Evolutionary conservation across 352 stramenopile genomes (phyloP), one percentile per base, ranked within the genome.

Genomic region (Thraustotheca clavata): DNA sequence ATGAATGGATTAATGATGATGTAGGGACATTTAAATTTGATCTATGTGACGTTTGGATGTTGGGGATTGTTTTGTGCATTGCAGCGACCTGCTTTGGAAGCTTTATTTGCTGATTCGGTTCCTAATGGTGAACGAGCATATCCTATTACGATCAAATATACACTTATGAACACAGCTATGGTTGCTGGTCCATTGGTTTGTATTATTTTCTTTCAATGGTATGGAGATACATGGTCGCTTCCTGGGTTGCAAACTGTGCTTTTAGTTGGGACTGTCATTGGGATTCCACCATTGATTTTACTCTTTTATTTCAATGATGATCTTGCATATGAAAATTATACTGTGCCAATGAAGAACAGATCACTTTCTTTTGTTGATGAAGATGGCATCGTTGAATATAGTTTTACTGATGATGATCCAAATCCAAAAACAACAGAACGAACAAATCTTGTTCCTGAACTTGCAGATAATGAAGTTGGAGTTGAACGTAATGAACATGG

Each of bases 41-140:
- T 93, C 27, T 88, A 87, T 60, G 34, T 76, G 4, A 69, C 79
- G 8, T 89, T 94, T 62, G 75, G 60, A 5, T 49, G 94, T 2
- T 96, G 86, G 83, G 88, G 88, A 18, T 57, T 76, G n/a, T 94
- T 91, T 67, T 70, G 74, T 22, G 83, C 86, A 4, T 75, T 94
- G 41, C 77, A 88, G 34, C 82, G 81, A 61, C 85, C 87, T 2
- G 74, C 82, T 0, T 72, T 87, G 55, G 82, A 94, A 41, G 87
- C 88, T 1, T 65, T 96, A 0, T 94, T 96, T 49, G 83, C 85
- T 7, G 87, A 96, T 63, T 94, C 85, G 0, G 75, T 95, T 31
- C 77, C 79, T 7, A 43, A 76, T 1, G 80, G 83, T 0, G 71
- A 87, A 60, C 70, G 87, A 32, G 91, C 80, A 1, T 69, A 79